Evolutionary conservation across 208 protist species (phyloP).

Genomic region (Trypanosomatidae sp.): DNA sequence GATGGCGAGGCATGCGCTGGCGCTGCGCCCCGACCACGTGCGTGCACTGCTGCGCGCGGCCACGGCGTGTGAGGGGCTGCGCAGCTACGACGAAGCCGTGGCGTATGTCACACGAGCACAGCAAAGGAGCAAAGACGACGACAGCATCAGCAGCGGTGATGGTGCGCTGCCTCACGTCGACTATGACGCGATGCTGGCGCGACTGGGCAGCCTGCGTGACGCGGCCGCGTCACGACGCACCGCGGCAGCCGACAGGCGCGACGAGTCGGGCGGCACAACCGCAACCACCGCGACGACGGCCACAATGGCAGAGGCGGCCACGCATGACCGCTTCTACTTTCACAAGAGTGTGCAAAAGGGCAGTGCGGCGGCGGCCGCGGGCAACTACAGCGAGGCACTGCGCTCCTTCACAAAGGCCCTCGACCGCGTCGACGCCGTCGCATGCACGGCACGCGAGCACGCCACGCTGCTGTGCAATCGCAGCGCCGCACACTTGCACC

Average conservation of each 20-base stretch:
- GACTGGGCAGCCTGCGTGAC: too few species aligned
- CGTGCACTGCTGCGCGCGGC: conserved; percentile 49
- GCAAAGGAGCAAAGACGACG: not conserved
- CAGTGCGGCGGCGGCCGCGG: conserved; percentile 49
- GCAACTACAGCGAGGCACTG: conserved; percentile 49
- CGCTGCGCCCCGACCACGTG: conserved; percentile 26
- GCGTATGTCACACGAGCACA: conserved; percentile 20
- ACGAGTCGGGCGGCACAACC: too few species aligned
- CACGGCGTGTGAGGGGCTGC: conserved; percentile 49
- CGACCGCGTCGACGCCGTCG: conserved; percentile 19
- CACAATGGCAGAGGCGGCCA: not conserved
- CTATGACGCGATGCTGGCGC: too few species aligned
- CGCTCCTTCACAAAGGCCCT: conserved; percentile 71
- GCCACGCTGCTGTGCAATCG: conserved; percentile 57
- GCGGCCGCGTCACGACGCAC: too few species aligned
- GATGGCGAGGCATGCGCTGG: conserved; percentile 28
- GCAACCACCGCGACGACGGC: not conserved
- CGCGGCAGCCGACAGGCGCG: too few species aligned
- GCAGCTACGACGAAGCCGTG: conserved; percentile 49
- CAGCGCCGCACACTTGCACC: conserved; percentile 52
- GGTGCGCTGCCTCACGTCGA: too few species aligned
- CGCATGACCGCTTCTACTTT: conserved; percentile 62
- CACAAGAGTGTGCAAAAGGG: conserved; percentile 47
- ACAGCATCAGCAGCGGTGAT: too few species aligned
- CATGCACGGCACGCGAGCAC: conserved; percentile 11